A percentile compares a stretch with the other conserved stretches of the same genome.
Evolutionary conservation across 768 basidiomycete genomes (phyloP).

Genomic region (Gautieria morchelliformis): DNA sequence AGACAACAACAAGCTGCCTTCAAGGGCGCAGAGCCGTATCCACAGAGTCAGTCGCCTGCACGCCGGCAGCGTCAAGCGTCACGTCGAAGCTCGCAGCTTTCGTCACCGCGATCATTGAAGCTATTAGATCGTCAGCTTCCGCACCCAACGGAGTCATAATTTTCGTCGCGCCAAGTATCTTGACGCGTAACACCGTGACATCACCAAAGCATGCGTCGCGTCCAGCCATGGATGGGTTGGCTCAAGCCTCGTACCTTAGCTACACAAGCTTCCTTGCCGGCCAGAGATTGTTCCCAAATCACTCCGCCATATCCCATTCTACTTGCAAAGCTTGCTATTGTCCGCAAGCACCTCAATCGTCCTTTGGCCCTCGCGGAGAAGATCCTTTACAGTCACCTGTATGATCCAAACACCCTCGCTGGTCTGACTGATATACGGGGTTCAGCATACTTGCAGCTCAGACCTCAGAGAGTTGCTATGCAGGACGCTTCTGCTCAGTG

Average conservation of each 20-base stretch:
- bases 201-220: neutral
- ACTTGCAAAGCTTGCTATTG: conserved; percentile 57
- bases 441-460: conserved; percentile 81
- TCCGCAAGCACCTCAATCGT: conserved; percentile 59
- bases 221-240: neutral
- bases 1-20: too few relatives aligned
- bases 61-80: too few relatives aligned
- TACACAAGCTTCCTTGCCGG: conserved; percentile 30
- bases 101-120: too few relatives aligned
- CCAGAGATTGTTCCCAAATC: conserved; percentile 61
- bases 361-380: conserved; percentile 96
- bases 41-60: too few relatives aligned
- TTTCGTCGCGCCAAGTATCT: too few relatives aligned
- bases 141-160: too few relatives aligned
- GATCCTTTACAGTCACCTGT: conserved; percentile 89
- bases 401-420: conserved; percentile 63
- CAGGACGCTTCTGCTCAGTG: conserved; percentile 90
- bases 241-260: conserved; percentile 19
- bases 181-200: neutral
- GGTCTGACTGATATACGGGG: conserved; percentile 67
- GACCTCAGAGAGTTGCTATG: conserved; percentile 93
- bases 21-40: too few relatives aligned
- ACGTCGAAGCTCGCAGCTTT: too few relatives aligned
- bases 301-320: conserved; percentile 78
- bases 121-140: too few relatives aligned